phyloP scores from a whole-genome alignment of 371 early-diverging fungal genomes.

The Smittium mucronatum region DNA sequence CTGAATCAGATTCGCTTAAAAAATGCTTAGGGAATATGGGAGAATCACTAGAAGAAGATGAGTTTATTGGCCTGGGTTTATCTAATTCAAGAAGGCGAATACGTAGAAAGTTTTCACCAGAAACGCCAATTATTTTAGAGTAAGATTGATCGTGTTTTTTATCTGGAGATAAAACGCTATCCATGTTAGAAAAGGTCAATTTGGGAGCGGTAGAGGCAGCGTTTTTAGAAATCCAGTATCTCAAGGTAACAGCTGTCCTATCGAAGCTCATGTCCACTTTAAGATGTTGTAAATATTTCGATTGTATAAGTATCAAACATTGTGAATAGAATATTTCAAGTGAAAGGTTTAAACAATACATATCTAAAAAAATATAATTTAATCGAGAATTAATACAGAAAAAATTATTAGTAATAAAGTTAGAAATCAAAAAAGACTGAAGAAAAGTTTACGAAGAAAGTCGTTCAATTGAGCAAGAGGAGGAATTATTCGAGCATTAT shows the following conservation, averaged over 20 bases:
- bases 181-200: not conserved
- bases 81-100: slow-evolving; percentile 17
- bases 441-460: slow-evolving; percentile 20
- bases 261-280: slow-evolving; percentile 43
- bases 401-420: not conserved
- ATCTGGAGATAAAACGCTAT: not conserved
- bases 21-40: slow-evolving; percentile 7
- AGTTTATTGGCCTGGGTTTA: slow-evolving; percentile 25
- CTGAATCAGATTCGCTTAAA: not conserved
- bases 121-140: slow-evolving; percentile 3
- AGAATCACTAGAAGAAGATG: slow-evolving; percentile 17
- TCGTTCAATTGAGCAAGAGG: slow-evolving; percentile 49
- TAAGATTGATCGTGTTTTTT: not conserved
- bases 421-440: not conserved
- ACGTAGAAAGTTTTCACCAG: slow-evolving; percentile 18
- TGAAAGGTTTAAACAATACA: slow-evolving; percentile 48
- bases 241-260: slow-evolving; percentile 39
- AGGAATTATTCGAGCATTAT: slow-evolving; percentile 9
- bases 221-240: slow-evolving; percentile 41
- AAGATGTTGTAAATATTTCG: slow-evolving; percentile 51
- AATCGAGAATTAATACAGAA: not conserved
- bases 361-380: slow-evolving; percentile 30
- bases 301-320: slow-evolving; percentile 40
- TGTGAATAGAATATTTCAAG: slow-evolving; percentile 51
- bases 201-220: slow-evolving; percentile 10